These are phyloP conservation scores for Phycomyces nitens DNA, from an alignment of 192 early-diverging fungal species.

Conservation along the genomic window DNA sequence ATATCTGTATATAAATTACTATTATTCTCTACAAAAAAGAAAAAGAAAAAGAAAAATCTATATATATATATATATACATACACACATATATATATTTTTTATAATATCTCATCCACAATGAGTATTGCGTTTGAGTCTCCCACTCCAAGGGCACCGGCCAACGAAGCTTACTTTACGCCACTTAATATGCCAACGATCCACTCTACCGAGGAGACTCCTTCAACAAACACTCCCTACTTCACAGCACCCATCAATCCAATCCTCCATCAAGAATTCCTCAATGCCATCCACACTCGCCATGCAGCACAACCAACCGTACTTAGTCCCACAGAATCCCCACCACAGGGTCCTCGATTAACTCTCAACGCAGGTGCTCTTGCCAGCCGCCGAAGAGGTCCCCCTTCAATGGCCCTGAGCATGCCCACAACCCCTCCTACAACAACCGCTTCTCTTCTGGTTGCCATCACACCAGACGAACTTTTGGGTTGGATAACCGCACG, in stretches of 20 bases:
- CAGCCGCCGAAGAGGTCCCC: slow-evolving; percentile 9
- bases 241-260: slow-evolving; percentile 37
- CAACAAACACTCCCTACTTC: slow-evolving; percentile 29
- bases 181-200: slow-evolving; percentile 19
- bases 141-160: slow-evolving; percentile 14
- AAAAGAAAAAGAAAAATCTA: too few relatives aligned
- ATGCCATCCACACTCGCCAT: slow-evolving; percentile 37
- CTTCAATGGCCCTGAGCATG: background rate
- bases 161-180: slow-evolving; percentile 30
- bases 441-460: background rate
- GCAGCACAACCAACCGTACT: slow-evolving; percentile 20
- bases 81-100: slow-evolving; percentile 6
- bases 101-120: slow-evolving; percentile 10
- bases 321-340: slow-evolving; percentile 1
- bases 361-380: slow-evolving; percentile 16
- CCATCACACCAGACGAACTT: background rate
- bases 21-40: too few relatives aligned
- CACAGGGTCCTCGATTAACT: background rate
- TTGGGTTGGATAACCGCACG: background rate
- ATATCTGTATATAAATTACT: too few relatives aligned
- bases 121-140: slow-evolving; percentile 33
- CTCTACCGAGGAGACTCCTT: background rate
- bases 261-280: slow-evolving; percentile 34
- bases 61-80: too few relatives aligned
- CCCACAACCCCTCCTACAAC: slow-evolving; percentile 5